Base-by-base conservation (phyloP, 768 basidiomycete genomes). In the Tricholomella constricta region DNA sequence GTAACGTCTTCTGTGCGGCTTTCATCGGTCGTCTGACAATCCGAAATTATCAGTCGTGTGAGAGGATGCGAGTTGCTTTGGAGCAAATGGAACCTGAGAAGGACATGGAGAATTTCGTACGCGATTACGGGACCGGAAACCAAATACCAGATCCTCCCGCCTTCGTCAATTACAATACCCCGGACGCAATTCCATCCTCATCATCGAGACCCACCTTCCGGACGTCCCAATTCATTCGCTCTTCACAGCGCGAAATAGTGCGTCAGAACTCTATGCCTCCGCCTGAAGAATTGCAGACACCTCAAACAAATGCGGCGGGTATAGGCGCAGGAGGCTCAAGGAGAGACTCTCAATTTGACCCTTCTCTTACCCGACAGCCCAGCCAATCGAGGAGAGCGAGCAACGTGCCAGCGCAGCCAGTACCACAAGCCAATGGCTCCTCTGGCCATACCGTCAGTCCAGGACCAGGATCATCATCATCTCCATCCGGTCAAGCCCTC, bases 21-120 rank as follows among this genome's bases (percentile, higher is more conserved):
- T 29, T 27, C 19, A 15, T 45, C 54, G 20, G 9, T 26, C 48
- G 36, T 38, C 56, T 55, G 36, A 32, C 46, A 29, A 27, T 17
- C 42, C 40, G 38, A 37, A 25, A 6, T 20, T 52, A 32, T 32
- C 31, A 98, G 96, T 92, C 93, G 0, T 98, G 95, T 69, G 97
- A 99, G 72, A 81, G 86, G 40, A 78, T 95, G 47, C 83, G 96
- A 29, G 77, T 94, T 35, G 80, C 91, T 4, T 79, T 98, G 31
- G 96, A 99, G 67, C 85, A 88, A 55, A 80, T 95, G 69, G 94
- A 98, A 59, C 83, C 91, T 0, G 88, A 88, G 29, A 84, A 80
- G 45, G 97, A 98, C 61, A 85, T 95, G 78, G 86, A 93, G 57
- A 82, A 81, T 64, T 98, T 98, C 61, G 93, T 98, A 10, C 82